These are phyloP conservation scores for Globisporangium cylindrosporum DNA, from an alignment of 352 stramenopile genomes.

Conservation along the genomic window DNA sequence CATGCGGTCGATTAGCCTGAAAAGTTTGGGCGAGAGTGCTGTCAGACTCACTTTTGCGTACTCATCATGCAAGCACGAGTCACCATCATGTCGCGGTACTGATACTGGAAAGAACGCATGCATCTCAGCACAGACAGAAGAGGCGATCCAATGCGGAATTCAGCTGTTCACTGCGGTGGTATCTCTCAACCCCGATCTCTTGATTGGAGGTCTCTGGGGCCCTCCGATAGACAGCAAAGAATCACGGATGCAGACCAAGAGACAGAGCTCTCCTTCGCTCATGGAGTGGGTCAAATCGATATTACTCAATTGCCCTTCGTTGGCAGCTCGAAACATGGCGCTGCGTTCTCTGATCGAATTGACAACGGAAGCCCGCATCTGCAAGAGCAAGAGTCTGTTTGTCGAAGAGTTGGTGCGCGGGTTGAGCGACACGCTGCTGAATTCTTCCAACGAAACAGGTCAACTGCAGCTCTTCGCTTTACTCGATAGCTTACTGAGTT, in stretches of 20 bases:
- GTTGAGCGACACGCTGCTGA: constrained; percentile 21
- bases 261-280: too few relatives aligned
- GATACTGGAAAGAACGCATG: neutral
- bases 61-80: neutral
- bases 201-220: neutral
- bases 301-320: constrained; percentile 7
- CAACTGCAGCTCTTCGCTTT: constrained; percentile 11
- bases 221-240: neutral
- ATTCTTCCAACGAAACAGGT: neutral
- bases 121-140: constrained; percentile 16
- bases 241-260: neutral
- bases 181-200: neutral
- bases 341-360: constrained; percentile 1
- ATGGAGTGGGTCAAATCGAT: constrained; percentile 8
- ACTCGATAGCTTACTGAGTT: constrained; percentile 6
- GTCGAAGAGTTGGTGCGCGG: constrained; percentile 27
- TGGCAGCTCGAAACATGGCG: neutral
- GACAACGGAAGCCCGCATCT: neutral
- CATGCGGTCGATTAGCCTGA: constrained; percentile 22
- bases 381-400: constrained; percentile 9
- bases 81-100: neutral
- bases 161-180: constrained; percentile 10
- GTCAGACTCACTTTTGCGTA: constrained; percentile 5
- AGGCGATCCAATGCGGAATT: constrained; percentile 13
- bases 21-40: neutral